Evolutionary conservation across 1,139 yeast species (phyloP), one percentile per base, ranked within the genome.

Genomic region (Geotrichum phurueaensis): DNA sequence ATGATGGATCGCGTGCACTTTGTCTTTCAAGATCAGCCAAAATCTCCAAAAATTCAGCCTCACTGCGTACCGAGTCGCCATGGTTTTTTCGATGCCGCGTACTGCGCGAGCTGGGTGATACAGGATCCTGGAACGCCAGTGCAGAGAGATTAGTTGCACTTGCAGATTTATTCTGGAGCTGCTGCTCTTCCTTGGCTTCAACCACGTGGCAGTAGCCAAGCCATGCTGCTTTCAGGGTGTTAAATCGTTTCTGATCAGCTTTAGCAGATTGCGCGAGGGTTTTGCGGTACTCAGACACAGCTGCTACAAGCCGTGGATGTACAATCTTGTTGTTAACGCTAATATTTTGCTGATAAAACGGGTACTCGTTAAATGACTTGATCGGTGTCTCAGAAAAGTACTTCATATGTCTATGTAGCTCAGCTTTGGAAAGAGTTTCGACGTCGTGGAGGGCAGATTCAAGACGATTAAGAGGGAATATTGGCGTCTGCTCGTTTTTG

Each of bases 21-120:
- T 86, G 96, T 69, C 82, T 84, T 68, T 85, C 96, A 65, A 85
- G 78, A 53, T 79, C 79, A 60, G 87, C 86, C 62, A 89, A 75
- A 61, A 90, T 87, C 70, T 89, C 96, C 74, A 86, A 80, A 69
- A 89, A 90, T 72, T 89, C 97, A 2, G 96, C 96, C 72, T 90
- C 97, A 1, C 96, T 86, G 4, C 95, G 83, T 0, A 89, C 96
- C 25, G 86, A 80, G 69, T 89, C 96, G 20, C 94, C 95, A 29
- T 58, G 58, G 68, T 85, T 89, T 65, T 87, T 64, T 22, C 72
- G 61, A 2, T 70, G 64, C 54, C 73, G 67, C 67, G 73, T 59
- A 67, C 36, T 64, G 65, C 59, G 69, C 67, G 57, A 66, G 23
- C 57, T 47, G 2, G 57, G 57, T 18, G 57, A 54, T 4, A 45